Evolutionary conservation across 2,329 filamentous ascomycete species (phyloP).

Genomic region (Arachnomyces sp.): DNA sequence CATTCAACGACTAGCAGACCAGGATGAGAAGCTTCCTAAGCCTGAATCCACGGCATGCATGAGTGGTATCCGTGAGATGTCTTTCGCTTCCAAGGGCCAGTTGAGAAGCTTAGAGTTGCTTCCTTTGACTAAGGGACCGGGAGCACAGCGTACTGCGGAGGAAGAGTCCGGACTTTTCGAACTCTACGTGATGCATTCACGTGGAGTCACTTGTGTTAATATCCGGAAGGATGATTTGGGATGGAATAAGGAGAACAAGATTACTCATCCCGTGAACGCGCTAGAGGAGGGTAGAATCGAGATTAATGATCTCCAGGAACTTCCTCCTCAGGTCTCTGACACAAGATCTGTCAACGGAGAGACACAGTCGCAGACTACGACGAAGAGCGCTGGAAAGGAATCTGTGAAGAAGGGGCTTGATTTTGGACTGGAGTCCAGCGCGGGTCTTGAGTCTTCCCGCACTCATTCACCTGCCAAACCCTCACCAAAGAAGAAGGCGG

Average conservation of each 20-base stretch:
- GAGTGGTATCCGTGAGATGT: constrained; percentile 92
- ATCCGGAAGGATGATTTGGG: constrained; percentile 85
- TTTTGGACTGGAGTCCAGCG: constrained; percentile 17
- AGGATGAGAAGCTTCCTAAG: constrained; percentile 64
- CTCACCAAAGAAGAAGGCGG: constrained; percentile 32
- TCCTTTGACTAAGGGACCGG: constrained; percentile 48
- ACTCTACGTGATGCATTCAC: constrained; percentile 94
- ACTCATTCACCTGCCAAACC: constrained; percentile 33
- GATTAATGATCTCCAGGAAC: constrained; percentile 57
- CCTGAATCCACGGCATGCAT: constrained; percentile 95
- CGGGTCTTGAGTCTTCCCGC: constrained; percentile 19
- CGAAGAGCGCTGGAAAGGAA: constrained; percentile 27
- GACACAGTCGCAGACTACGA: constrained; percentile 23
- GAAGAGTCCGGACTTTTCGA: constrained; percentile 78
- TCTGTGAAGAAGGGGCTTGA: constrained; percentile 34
- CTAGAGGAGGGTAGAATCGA: constrained; percentile 64
- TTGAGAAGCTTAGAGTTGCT: constrained; percentile 87
- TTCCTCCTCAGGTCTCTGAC: constrained; percentile 34
- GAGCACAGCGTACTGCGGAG: constrained; percentile 45
- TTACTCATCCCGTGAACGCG: constrained; percentile 69
- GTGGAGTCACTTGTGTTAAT: constrained; percentile 82
- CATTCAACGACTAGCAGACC: constrained; percentile 65
- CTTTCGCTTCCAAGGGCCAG: constrained; percentile 75
- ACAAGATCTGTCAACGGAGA: constrained; percentile 41
- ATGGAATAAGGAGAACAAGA: constrained; percentile 85